These are phyloP conservation scores for Cyberlindnera mycetangii DNA, from an alignment of 805 yeast genomes.

Conservation along the genomic window DNA sequence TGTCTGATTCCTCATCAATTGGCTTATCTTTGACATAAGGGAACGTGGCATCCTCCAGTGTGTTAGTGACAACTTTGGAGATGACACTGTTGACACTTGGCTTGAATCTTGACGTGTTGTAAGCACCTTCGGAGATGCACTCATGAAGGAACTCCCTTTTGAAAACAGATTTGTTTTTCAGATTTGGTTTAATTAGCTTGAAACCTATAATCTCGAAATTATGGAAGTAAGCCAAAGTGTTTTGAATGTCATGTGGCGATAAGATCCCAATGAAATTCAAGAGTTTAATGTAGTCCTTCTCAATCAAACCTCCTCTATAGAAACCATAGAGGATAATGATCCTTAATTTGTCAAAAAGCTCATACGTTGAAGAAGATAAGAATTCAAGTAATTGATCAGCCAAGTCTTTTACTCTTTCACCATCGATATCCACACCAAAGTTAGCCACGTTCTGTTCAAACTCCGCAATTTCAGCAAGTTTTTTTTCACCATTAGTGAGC, in stretches of 20 bases:
- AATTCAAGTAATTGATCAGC: conserved; percentile 59
- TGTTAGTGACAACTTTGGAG: conserved; percentile 46
- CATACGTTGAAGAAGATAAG: conserved; percentile 47
- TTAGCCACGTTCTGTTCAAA: conserved; percentile 82
- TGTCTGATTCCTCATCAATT: conserved; percentile 38
- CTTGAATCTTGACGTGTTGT: conserved; percentile 66
- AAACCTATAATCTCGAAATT: conserved; percentile 61
- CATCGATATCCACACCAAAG: conserved; percentile 67
- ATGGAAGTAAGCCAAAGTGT: conserved; percentile 50
- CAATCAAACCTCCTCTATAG: conserved; percentile 78
- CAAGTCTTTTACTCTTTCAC: conserved; percentile 54
- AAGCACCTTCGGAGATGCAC: conserved; percentile 37
- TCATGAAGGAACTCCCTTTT: conserved; percentile 56
- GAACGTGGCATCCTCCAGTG: conserved; percentile 56
- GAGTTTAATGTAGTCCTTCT: conserved; percentile 68
- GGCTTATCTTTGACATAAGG: conserved; percentile 80
- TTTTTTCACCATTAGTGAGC: conserved; percentile 51
- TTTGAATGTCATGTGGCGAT: conserved; percentile 37
- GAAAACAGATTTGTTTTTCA: conserved; percentile 39
- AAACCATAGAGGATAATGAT: conserved; percentile 71
- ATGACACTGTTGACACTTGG: conserved; percentile 66
- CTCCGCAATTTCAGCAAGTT: conserved; percentile 71
- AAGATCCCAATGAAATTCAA: conserved; percentile 49
- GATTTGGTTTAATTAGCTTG: conserved; percentile 44
- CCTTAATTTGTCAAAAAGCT: conserved; percentile 68